phyloP scores from a whole-genome alignment of 192 early-diverging fungal species.

The Rhizophagus prolifer region DNA sequence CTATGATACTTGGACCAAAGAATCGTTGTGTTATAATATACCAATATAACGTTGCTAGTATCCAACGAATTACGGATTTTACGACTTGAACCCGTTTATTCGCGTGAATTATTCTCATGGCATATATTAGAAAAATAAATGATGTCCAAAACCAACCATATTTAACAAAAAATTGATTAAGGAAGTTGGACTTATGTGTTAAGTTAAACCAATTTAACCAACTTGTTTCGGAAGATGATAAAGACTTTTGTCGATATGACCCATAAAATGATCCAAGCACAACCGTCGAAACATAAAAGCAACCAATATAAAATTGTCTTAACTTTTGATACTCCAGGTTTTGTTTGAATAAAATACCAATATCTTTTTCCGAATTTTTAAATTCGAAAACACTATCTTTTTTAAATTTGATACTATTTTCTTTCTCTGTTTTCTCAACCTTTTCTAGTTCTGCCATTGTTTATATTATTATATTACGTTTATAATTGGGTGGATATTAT shows the following conservation, averaged over 20 bases:
- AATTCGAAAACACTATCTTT: too few species aligned
- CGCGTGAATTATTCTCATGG: slow-evolving; percentile 25
- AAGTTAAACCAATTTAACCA: background rate
- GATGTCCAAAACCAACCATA: slow-evolving; percentile 88
- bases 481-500: too few species aligned
- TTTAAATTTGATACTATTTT: background rate
- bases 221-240: too few species aligned
- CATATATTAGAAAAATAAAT: slow-evolving; percentile 52
- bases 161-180: slow-evolving; percentile 83
- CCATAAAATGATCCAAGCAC: background rate
- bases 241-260: background rate
- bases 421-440: background rate
- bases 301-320: background rate
- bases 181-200: slow-evolving; percentile 49
- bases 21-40: slow-evolving; percentile 80
- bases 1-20: slow-evolving; percentile 79
- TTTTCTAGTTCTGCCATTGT: background rate
- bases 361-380: background rate
- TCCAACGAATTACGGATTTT: slow-evolving; percentile 48
- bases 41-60: slow-evolving; percentile 79
- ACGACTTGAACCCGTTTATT: slow-evolving; percentile 6
- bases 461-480: background rate
- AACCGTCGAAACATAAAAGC: background rate
- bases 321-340: background rate
- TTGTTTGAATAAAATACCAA: background rate